A percentile compares a stretch with the other conserved stretches of the same genome.
Evolutionary conservation across 2,329 filamentous ascomycete species (phyloP).

Genomic region (Diaporthe caulivora): DNA sequence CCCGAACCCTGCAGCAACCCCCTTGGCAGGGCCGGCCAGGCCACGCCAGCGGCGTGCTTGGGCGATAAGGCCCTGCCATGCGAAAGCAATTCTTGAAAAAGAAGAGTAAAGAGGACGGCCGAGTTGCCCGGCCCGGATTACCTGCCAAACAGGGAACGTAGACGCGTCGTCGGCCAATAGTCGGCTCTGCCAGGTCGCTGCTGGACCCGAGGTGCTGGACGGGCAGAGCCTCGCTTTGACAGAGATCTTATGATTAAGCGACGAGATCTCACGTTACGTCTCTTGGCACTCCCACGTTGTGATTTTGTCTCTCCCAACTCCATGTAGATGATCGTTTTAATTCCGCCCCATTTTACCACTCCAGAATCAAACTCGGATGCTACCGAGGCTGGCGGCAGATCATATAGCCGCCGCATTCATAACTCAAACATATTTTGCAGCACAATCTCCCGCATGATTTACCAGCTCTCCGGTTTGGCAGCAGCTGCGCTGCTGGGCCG

Average conservation of each 20-base stretch:
- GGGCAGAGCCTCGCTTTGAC: conserved; percentile 13
- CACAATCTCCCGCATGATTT: conserved; percentile 12
- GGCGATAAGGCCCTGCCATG: conserved; percentile 11
- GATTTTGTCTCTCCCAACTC: conserved; percentile 18
- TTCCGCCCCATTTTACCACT: conserved; percentile 2
- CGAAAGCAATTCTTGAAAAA: conserved; percentile 7
- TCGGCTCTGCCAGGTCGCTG: not conserved
- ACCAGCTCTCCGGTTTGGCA: conserved; percentile 15
- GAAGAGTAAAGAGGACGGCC: not conserved
- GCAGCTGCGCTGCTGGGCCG: conserved; percentile 20
- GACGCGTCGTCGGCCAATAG: conserved; percentile 29
- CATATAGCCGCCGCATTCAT: conserved; percentile 5
- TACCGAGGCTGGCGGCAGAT: conserved; percentile 26
- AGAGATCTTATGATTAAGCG: conserved; percentile 36
- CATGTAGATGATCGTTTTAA: conserved; percentile 20
- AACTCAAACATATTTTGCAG: not conserved
- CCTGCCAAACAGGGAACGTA: conserved; percentile 13
- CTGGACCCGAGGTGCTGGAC: conserved; percentile 21
- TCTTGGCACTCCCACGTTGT: conserved; percentile 30
- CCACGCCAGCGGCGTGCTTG: not conserved
- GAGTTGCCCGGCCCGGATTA: not conserved
- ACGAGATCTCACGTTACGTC: conserved; percentile 31
- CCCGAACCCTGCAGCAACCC: conserved; percentile 17
- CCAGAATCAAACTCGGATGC: conserved; percentile 26
- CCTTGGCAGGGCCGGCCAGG: conserved; percentile 5